phyloP scores from a whole-genome alignment of 2,329 filamentous ascomycete genomes.

The Xylariaceae sp. region DNA sequence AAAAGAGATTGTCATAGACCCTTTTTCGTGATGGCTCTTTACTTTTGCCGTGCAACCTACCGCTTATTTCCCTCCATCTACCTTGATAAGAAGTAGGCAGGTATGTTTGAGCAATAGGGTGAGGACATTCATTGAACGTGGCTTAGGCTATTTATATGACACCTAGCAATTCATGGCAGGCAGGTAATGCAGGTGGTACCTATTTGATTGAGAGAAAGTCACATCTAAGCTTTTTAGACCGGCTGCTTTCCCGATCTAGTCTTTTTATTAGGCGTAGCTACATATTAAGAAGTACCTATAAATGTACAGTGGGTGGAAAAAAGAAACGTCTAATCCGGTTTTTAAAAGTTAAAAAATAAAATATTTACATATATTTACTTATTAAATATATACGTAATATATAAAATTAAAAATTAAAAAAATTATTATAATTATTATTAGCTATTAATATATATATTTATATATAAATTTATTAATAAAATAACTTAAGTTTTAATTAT shows the following conservation, averaged over 20 bases:
- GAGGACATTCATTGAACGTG: background rate
- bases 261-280: background rate
- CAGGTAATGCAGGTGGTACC: slow-evolving; percentile 7
- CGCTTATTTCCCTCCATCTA: background rate
- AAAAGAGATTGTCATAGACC: background rate
- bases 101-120: background rate
- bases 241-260: slow-evolving; percentile 14
- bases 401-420: too few species aligned
- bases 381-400: too few species aligned
- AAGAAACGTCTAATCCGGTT: too few species aligned
- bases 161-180: background rate
- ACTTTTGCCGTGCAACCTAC: too few species aligned
- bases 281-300: background rate
- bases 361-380: too few species aligned
- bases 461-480: too few species aligned
- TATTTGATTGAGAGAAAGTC: slow-evolving; percentile 11
- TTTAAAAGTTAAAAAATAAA: too few species aligned
- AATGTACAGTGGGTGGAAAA: too few species aligned
- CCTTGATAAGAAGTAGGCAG: background rate
- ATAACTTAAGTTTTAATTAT: too few species aligned
- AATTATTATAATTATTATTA: too few species aligned
- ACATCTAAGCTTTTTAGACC: slow-evolving; percentile 22
- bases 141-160: background rate
- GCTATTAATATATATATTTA: too few species aligned
- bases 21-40: too few species aligned